These are phyloP conservation scores for Priceomyces medius DNA, from an alignment of 805 yeast genomes.

Conservation along the genomic window DNA sequence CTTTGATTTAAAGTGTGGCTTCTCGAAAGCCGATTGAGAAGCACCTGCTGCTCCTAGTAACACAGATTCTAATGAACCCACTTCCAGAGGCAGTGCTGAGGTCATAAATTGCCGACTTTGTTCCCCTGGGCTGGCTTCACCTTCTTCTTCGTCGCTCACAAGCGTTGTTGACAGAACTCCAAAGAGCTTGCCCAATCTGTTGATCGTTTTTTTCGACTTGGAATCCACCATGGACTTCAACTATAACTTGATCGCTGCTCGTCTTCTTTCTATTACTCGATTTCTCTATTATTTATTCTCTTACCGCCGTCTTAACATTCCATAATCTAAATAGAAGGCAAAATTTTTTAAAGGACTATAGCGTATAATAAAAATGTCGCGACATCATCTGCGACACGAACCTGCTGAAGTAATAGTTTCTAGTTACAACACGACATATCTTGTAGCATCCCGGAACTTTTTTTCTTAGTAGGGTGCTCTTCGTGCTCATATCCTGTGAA, in stretches of 20 bases:
- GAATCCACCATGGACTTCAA: conserved; percentile 14
- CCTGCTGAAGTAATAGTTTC: too few relatives aligned
- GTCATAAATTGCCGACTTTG: not conserved
- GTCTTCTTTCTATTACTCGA: conserved; percentile 2
- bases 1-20: not conserved
- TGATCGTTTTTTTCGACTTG: conserved; percentile 18
- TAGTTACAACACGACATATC: too few relatives aligned
- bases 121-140: not conserved
- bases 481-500: too few relatives aligned
- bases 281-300: conserved; percentile 1
- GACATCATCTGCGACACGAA: not conserved
- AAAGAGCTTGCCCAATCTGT: conserved; percentile 21
- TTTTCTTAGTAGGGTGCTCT: too few relatives aligned
- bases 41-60: not conserved
- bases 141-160: conserved; percentile 2
- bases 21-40: not conserved
- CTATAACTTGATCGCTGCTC: not conserved
- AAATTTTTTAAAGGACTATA: conserved; percentile 1
- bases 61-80: not conserved
- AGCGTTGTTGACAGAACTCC: conserved; percentile 18
- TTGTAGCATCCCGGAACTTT: too few relatives aligned
- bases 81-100: not conserved
- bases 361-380: not conserved
- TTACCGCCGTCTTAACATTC: not conserved
- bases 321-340: not conserved